Evolutionary conservation across 83 land plant genomes (phyloP), one percentile per base, ranked within the genome.

Genomic region (Larix sibirica): DNA sequence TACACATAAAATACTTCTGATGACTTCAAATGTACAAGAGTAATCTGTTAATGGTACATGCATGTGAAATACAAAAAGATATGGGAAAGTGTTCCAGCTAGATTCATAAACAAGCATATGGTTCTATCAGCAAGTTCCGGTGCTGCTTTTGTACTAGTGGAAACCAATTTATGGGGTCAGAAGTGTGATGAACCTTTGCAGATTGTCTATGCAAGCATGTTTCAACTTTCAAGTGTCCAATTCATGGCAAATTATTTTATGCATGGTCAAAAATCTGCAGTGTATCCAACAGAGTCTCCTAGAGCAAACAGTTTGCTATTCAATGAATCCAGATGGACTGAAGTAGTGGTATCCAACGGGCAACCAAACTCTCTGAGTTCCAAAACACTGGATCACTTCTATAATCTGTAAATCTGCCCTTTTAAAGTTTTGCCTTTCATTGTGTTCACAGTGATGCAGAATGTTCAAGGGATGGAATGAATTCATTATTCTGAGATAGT

Each of bases 1-100:
- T 85, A 44, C 82, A 21, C 83, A 69, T 67, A 88, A 79, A 23
- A 84, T 87, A 20, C 23, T 75, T 75, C 59, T 75, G 17, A 50
- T 75, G 78, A 31, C 78, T 21, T 10, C 78, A 44, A 20, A 24
- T 44, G 54, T n/a, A 20, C 54, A 21, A 50, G 78, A 75, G 54
- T 75, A 50, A 75, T 23, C 54, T 31, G 50, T 50, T 23, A 50
- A 1, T 47, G 54, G 9, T 8, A 47, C 54, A 47, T 10, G 4
- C 40, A 38, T 38, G 54, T 47, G 54, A 47, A 47, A 47, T 47
- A 47, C 54, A 8, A 47, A 47, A 47, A 47, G 9, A 8, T 5
- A 47, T 10, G 54, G 54, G 54, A 9, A 47, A 8, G 54, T 47
- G 54, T 9, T 9, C 10, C 54, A 47, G 54, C 54, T 47, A 47